Base-by-base conservation (phyloP, 768 basidiomycete genomes). In the Trametes cinnabarina region DNA sequence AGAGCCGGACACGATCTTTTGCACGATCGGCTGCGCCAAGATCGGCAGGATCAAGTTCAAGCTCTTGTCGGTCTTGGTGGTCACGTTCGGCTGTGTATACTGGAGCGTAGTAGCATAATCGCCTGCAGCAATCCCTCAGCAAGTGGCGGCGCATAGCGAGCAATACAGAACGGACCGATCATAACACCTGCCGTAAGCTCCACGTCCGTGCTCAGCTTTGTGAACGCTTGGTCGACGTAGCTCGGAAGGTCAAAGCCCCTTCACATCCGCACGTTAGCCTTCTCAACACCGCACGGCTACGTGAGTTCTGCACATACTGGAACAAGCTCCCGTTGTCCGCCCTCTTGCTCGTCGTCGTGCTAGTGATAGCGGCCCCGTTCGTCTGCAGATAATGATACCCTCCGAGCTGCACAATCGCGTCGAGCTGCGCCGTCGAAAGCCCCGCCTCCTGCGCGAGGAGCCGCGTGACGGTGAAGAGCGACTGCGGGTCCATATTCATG, bases 1-100 rank as follows among this genome's bases (percentile, higher is more conserved):
- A 17, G 85, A 80, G 17, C 76, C 82, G 5, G 78, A 75, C 40
- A 90, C 85, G 55, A 90, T 79, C 60, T 81, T 82, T 68, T 90
- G 86, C 5, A 90, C 88, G 54, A 91, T 88, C 4, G 88, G 88
- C 51, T 82, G 76, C 0, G 88, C 88, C 56, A 91, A 79, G 40
- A 87, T 66, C 6, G 87, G 88, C 6, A 91, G 74, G 51, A 90
- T 82, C 34, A 86, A 69, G 60, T 86, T 75, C 54, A 90, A 73
- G 42, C 76, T 83, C 17, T 77, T 66, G 65, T 89, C 88, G 0
- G 88, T 90, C 23, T 71, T 66, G 17, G 82, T 85, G 1, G 82
- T 78, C 17, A 91, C 77, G 41, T 68, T 69, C 25, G 65, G 63
- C 65, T 91, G 88, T 6, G 76, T 78, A 65, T 86, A 88, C n/a